Evolutionary conservation across 345 rosid species (phyloP), one percentile per base, ranked within the genome.

Genomic region (Garcia nutans): DNA sequence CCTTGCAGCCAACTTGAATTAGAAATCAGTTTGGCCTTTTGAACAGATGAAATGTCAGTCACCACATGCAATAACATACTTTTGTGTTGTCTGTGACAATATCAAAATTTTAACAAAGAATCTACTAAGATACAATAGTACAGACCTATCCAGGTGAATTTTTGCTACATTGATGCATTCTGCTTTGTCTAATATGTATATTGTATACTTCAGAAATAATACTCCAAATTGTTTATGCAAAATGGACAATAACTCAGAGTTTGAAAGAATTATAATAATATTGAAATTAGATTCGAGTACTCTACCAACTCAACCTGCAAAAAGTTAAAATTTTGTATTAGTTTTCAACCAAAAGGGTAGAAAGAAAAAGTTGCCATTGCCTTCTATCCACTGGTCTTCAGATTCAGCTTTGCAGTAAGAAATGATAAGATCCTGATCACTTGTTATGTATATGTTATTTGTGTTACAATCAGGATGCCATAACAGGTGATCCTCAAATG

Each of bases 381-480:
- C 97, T 86, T 93, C 97, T 75, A 88, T 86, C 91, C 94, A 93
- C 63, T 91, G 94, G 76, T 93, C 99, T 47, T 93, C 97, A 4
- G 92, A 81, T 79, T 91, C 96, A 66, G 96, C 98, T 83, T 96
- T 96, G 91, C 99, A 96, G 79, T 96, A 93, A 10, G 99, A 96
- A 74, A 96, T 93, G 61, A 96, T 96, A 75, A 96, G 98, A 86
- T 96, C 97, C 84, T 93, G 99, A 87, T 92, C 98, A 42, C 97
- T 92, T 62, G 99, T 96, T 76, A 93, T 95, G 82, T 95, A 95
- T 75, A 93, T 95, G 74, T 92, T 94, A 80, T 94, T 94, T 37
- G 99, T 93, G 85, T 96, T 93, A 81, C 97, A 95, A 82, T 95
- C 99, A 0, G 97, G 97, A 86, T 91, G 96, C 96, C 99, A 92